Evolutionary conservation across 495 filamentous ascomycete genomes (phyloP), one percentile per base, ranked within the genome.

Genomic region (Amniculicola lignicola): DNA sequence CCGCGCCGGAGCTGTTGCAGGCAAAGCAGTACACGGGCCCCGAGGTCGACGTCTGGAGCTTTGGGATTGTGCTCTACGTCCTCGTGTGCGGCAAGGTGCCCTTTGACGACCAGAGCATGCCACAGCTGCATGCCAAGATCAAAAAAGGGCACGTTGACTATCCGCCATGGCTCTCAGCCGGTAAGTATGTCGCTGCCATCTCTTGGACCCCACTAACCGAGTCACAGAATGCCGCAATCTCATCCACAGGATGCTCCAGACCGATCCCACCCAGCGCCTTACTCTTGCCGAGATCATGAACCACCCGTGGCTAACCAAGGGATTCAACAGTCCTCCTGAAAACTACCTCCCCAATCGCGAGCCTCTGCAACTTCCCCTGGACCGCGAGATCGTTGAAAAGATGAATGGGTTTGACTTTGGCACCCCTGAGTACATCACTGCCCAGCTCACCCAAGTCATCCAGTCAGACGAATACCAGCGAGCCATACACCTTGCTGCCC

Each of bases 401-500:
- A 99, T 99, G 93, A 95, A 88, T 2, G 93, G 93, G 12, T 99
- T 99, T 70, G 94, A 99, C 70, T 99, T 99, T 70, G 93, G 93
- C 1, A 74, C 87, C 0, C 75, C 89, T 7, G 91, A 96, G 6
- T 79, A 83, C 23, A 96, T 99, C 64, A 81, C 78, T 28, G 69
- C 79, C 3, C 87, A 96, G 63, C 77, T 99, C 36, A 89, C 86
- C 2, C 90, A 85, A 64, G 77, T 89, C 14, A 78, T 99, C 54
- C 84, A 88, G 63, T 95, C 90, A 0, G 89, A 93, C 4, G 91
- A 96, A 7, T 99, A 97, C 63, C 89, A 93, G 54, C 79, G 81
- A 37, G 90, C 91, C 4, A 75, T 95, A 14, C 77, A 80, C 42
- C 72, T 82, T 21, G 80, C 80, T 52, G 81, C 85, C 51, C 85